These are phyloP conservation scores for Coix lacrymajobi DNA, from an alignment of 176 grass and related monocot species.

Conservation along the genomic window DNA sequence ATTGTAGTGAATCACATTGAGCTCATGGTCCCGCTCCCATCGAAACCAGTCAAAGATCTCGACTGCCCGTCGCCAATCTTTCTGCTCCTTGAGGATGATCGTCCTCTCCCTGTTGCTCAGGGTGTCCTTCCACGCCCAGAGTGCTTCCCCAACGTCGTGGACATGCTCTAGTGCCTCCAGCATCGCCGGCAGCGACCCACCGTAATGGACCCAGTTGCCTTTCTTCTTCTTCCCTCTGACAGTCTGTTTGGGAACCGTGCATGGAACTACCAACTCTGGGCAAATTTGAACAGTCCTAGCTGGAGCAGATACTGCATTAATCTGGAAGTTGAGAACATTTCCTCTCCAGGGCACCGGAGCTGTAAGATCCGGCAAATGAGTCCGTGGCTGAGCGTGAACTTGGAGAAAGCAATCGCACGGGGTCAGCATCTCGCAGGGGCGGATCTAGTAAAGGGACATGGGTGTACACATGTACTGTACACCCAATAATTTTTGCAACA, in stretches of 20 bases:
- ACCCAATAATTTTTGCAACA: too few relatives aligned
- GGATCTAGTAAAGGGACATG: too few relatives aligned
- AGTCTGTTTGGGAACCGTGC: background rate
- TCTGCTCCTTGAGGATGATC: slow-evolving; percentile 87
- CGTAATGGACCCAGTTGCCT: slow-evolving; percentile 32
- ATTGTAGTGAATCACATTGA: slow-evolving; percentile 94
- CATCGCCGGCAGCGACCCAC: slow-evolving; percentile 66
- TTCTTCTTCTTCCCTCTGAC: slow-evolving; percentile 18
- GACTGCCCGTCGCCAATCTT: slow-evolving; percentile 61
- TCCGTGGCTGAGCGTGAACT: background rate
- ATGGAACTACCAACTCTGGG: slow-evolving; percentile 12
- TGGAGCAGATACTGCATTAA: slow-evolving; percentile 9
- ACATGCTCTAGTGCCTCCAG: slow-evolving; percentile 47
- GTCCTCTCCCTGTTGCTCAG: slow-evolving; percentile 68
- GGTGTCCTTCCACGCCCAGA: slow-evolving; percentile 61
- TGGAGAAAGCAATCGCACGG: slow-evolving; percentile 42
- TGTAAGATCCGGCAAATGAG: background rate
- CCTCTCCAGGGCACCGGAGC: slow-evolving; percentile 5
- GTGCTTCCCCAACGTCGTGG: slow-evolving; percentile 53
- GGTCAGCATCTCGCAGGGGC: slow-evolving; percentile 49
- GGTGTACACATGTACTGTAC: too few relatives aligned
- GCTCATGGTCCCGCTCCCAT: slow-evolving; percentile 22
- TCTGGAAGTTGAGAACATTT: background rate
- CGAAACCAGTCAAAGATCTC: slow-evolving; percentile 78
- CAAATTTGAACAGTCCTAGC: background rate